These are phyloP conservation scores for Wilcoxina mikolae DNA, from an alignment of 495 filamentous ascomycete species.

Conservation along the genomic window DNA sequence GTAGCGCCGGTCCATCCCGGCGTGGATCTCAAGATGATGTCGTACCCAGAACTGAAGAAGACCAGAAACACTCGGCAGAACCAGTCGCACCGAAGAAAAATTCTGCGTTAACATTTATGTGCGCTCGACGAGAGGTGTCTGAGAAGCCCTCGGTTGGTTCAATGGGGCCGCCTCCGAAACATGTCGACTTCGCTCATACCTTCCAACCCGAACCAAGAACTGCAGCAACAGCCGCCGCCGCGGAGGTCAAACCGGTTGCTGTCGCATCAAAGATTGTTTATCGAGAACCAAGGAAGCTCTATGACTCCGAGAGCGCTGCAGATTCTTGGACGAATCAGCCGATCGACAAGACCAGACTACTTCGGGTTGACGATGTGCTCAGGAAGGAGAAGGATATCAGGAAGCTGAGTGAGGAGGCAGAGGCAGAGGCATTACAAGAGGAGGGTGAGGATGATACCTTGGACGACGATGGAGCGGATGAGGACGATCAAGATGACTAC, in stretches of 20 bases:
- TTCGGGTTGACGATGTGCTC: slow-evolving; percentile 61
- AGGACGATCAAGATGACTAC: slow-evolving; percentile 35
- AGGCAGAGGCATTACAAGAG: slow-evolving; percentile 66
- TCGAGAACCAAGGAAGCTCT: neutral
- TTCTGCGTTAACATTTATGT: slow-evolving; percentile 27
- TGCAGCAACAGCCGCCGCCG: neutral
- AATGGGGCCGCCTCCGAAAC: slow-evolving; percentile 13
- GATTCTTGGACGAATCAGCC: slow-evolving; percentile 28
- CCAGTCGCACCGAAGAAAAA: slow-evolving; percentile 10
- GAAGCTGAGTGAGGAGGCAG: slow-evolving; percentile 74
- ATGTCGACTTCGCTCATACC: neutral
- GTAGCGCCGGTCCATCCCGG: slow-evolving; percentile 27
- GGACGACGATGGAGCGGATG: slow-evolving; percentile 40
- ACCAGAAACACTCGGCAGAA: slow-evolving; percentile 1
- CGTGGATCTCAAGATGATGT: neutral
- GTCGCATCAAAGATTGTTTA: neutral
- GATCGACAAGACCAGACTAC: slow-evolving; percentile 23
- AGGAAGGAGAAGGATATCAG: slow-evolving; percentile 81
- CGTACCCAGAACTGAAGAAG: neutral
- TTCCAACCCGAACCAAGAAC: neutral
- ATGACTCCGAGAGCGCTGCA: slow-evolving; percentile 16
- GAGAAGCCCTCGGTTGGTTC: slow-evolving; percentile 6
- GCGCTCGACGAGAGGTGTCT: slow-evolving; percentile 15
- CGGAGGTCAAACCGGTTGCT: neutral
- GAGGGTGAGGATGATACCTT: slow-evolving; percentile 50